Evolutionary conservation across 805 yeast genomes (phyloP), one percentile per base, ranked within the genome.

Genomic region (Ogataea allantospora): DNA sequence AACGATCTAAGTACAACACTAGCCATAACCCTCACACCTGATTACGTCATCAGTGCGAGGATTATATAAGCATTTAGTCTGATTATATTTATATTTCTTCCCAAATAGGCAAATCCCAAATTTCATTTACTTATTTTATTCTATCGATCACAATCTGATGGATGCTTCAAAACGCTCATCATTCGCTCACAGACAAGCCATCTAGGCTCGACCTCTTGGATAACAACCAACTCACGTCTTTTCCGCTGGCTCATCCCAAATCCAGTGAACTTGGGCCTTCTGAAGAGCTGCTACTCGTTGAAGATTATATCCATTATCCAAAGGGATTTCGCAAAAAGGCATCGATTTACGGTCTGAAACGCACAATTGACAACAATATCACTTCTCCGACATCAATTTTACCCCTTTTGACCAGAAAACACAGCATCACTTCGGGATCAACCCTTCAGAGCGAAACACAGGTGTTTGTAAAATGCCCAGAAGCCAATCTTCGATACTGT

Each of bases 201-300:
- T 73, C 78, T 2, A 61, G 64, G 42, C 51, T 74, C 16, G 78
- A 74, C 46, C 60, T 74, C 15, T 60, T 74, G 7, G 78, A 74
- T 43, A 71, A 63, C 40, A 65, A 70, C 5, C 66, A 65, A 6
- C 54, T 74, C 26, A 74, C 80, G 1, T 72, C 78, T 2, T 60
- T 74, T 27, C 80, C 80, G 7, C 56, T 74, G 13, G 72, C 78
- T 2, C 80, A 77, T 19, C 80, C 80, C 11, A 36, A 22, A 14
- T 7, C 26, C 25, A 22, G 31, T 13, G 33, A 30, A 14, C 13
- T 23, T 5, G 20, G 34, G 10, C 38, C 31, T 10, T 18, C 30
- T 11, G 30, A 14, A 18, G 38, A 32, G 15, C 43, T 57, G 18
- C 77, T 77, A 1, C 54, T 78, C 13, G 70, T 78, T 7, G 84